A percentile compares a stretch with the other conserved stretches of the same genome.
Conservation (phyloP, 306 rosid species). For the Echinosophora koreensis region DNA sequence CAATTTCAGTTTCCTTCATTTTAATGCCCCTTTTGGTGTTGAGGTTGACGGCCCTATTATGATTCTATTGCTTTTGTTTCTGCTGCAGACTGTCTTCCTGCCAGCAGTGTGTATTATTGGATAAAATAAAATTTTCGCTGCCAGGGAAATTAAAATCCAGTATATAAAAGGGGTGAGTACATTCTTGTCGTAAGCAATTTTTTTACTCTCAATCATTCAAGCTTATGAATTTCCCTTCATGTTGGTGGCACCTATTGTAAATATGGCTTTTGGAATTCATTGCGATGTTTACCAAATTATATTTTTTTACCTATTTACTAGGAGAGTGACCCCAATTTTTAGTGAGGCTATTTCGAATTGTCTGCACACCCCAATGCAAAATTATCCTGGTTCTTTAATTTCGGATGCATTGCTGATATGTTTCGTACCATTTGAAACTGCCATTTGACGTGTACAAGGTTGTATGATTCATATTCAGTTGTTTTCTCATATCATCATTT, state of each 20-base stretch:
- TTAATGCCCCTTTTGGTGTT: constrained; percentile 33
- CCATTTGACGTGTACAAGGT: neutral
- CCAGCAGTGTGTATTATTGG: constrained; percentile 38
- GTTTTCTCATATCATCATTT: constrained; percentile 11
- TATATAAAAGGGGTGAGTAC: constrained; percentile 40
- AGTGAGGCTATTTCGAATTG: constrained; percentile 8
- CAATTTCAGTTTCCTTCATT: constrained; percentile 38
- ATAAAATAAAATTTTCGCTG: constrained; percentile 28
- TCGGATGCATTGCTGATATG: constrained; percentile 9
- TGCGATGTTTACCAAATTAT: constrained; percentile 11
- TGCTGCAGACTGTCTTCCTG: constrained; percentile 47
- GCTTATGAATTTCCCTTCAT: constrained; percentile 27
- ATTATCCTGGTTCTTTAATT: neutral
- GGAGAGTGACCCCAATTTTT: neutral
- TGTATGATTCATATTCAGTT: neutral
- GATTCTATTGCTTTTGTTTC: constrained; percentile 43
- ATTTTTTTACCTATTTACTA: neutral
- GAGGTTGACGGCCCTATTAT: constrained; percentile 38
- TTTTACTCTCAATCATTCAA: neutral
- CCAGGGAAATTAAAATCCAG: constrained; percentile 33
- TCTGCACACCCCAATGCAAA: constrained; percentile 7
- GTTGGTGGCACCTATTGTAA: constrained; percentile 15
- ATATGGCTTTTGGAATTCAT: constrained; percentile 28
- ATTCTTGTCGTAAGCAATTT: constrained; percentile 24
- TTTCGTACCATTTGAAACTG: constrained; percentile 25